Base-by-base conservation (phyloP, 1,139 yeast species). In the Pneumocystis canis region DNA sequence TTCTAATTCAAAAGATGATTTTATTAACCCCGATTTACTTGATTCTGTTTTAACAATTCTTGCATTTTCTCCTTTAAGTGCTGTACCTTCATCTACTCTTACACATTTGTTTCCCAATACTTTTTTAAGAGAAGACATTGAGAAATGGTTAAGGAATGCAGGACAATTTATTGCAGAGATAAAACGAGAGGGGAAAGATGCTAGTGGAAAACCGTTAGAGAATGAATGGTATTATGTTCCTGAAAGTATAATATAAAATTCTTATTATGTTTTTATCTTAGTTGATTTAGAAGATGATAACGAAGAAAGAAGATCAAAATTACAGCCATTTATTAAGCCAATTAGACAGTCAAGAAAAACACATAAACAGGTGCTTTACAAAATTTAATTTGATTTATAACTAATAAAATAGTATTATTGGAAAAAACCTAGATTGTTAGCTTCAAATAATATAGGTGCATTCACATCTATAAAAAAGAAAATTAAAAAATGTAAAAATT, bases 111-210 rank as follows among this genome's bases (percentile, higher is more conserved):
- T 47, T 47, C 54, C 54, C 25, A 47, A n/a, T 25, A 25, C 54
- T 47, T 47, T 47, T 47, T 47, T 20, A 47, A 47, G 25, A 47
- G 54, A 47, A 47, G 54, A 47, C 25, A n/a, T 47, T 14, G 54
- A 47, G 16, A 4, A 47, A 25, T 47, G 54, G 54, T 28, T 47
- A 47, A 47, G 54, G 4, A 25, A 20, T 47, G 54, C n/a, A 9
- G 54, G 54, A 2, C 59, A 35, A 30, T 57, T 57, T 30, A 28
- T 57, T 14, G 59, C 41, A 39, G 41, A 39, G 30, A 57, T 57
- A 35, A 39, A 57, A 57, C 59, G 59, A 57, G 41, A 35, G 11
- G 59, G 59, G 9, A 57, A 57, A 39, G 59, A 57, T 9, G 59
- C 59, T 20, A 25, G 30, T 20, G 59, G 59, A 35, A 57, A 57